Percentiles rank a stretch among this genome's conserved stretches.
phyloP scores from a whole-genome alignment of 2,329 filamentous ascomycete genomes.

The Elsinoe australis region DNA sequence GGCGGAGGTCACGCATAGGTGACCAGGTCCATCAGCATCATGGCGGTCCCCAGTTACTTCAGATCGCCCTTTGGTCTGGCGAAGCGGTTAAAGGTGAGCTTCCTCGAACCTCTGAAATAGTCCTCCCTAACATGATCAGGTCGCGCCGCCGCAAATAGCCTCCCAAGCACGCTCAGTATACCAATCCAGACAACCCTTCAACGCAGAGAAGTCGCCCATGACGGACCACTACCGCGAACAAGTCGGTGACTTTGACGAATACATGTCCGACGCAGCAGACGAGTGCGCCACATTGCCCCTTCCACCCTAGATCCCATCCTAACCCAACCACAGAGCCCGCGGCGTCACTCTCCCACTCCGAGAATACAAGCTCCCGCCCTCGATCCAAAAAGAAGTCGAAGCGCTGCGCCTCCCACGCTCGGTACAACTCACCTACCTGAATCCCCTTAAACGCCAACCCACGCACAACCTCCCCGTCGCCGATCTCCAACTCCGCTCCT shows the following conservation, averaged over 20 bases:
- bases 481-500: constrained; percentile 88
- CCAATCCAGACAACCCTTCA: constrained; percentile 21
- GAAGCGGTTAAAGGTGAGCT: constrained; percentile 38
- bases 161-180: constrained; percentile 18
- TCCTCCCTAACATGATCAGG: constrained; percentile 10
- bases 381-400: constrained; percentile 25
- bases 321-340: constrained; percentile 21
- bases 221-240: constrained; percentile 18
- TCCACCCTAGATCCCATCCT: constrained; percentile 14
- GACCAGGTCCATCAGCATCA: too few species aligned
- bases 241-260: constrained; percentile 20
- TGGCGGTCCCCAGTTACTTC: constrained; percentile 40
- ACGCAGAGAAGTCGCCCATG: constrained; percentile 17
- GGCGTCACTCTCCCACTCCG: constrained; percentile 21
- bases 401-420: constrained; percentile 60
- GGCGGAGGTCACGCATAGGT: too few species aligned
- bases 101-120: not conserved
- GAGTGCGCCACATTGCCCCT: constrained; percentile 13
- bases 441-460: constrained; percentile 68
- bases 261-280: constrained; percentile 18
- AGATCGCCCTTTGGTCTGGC: constrained; percentile 37
- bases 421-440: constrained; percentile 78
- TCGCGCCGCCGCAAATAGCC: constrained; percentile 19
- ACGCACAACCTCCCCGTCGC: constrained; percentile 74
- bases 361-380: constrained; percentile 18